phyloP scores from a whole-genome alignment of 257 asterid genomes.

The Anisodus tanguticus region DNA sequence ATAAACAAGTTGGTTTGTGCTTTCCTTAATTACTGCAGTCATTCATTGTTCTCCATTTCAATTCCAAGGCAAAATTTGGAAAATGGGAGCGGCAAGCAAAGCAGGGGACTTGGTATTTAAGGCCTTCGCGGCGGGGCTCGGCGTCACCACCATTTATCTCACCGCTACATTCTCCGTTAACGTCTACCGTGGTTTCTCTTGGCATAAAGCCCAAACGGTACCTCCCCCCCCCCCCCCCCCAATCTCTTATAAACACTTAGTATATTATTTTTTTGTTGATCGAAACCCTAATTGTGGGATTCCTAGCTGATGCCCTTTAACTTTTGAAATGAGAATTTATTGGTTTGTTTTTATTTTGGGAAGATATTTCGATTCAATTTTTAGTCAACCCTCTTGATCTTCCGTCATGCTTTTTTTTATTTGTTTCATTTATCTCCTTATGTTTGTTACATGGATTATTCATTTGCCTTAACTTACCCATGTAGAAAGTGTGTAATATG shows the following conservation, averaged over 20 bases:
- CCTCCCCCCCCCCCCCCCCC: no score
- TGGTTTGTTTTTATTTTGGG: neutral
- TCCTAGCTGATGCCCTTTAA: conserved; percentile 7
- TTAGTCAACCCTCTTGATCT: neutral
- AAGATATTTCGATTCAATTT: neutral
- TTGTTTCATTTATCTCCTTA: neutral
- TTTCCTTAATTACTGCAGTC: neutral
- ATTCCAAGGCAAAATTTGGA: neutral
- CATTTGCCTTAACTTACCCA: neutral
- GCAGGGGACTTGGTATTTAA: conserved; percentile 77
- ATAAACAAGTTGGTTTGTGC: neutral
- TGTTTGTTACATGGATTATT: neutral
- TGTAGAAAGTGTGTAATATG: neutral
- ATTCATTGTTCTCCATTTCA: no score
- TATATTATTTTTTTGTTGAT: neutral
- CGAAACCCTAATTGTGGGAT: conserved; percentile 15
- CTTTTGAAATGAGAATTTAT: neutral
- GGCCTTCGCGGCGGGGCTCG: conserved; percentile 80
- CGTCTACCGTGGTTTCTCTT: conserved; percentile 88
- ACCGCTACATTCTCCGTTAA: conserved; percentile 66
- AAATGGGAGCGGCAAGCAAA: conserved; percentile 56
- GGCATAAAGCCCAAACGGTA: conserved; percentile 88
- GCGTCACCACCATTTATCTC: conserved; percentile 39
- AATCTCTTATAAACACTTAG: neutral
- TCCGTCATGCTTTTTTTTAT: neutral